Conservation (phyloP, 768 basidiomycete species). For the Symmetrospora coprosmae region DNA sequence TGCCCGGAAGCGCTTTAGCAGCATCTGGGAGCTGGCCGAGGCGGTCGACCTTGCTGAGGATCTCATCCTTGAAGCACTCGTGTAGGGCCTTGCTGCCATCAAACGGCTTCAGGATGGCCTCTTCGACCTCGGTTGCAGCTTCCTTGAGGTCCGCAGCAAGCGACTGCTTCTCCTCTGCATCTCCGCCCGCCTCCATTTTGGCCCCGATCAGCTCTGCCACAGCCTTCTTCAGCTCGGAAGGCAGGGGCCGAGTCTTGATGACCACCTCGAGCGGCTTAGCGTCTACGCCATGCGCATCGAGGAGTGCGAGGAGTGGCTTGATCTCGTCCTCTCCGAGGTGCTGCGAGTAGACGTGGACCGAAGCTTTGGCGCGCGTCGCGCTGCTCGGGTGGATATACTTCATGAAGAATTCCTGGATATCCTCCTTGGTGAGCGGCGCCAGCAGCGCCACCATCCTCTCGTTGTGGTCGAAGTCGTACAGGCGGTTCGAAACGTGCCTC, state of each 20-base stretch:
- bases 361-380: neutral
- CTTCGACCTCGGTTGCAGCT: no score
- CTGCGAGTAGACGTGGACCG: constrained; percentile 1
- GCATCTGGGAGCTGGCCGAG: neutral
- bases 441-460: neutral
- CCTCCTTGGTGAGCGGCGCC: neutral
- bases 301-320: neutral
- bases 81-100: neutral
- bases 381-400: neutral
- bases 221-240: neutral
- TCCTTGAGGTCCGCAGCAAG: no score
- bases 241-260: neutral
- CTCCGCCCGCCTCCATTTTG: no score
- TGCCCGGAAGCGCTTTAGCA: neutral
- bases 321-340: neutral
- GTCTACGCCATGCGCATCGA: neutral
- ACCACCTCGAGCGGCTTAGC: neutral
- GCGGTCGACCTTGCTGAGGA: neutral
- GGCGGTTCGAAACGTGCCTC: neutral
- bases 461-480: neutral
- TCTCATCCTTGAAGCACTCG: constrained; percentile 1
- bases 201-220: neutral
- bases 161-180: no score
- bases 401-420: neutral
- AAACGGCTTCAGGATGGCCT: no score